These are phyloP conservation scores for Porcisia hertigi DNA, from an alignment of 208 protist genomes.

Conservation along the genomic window DNA sequence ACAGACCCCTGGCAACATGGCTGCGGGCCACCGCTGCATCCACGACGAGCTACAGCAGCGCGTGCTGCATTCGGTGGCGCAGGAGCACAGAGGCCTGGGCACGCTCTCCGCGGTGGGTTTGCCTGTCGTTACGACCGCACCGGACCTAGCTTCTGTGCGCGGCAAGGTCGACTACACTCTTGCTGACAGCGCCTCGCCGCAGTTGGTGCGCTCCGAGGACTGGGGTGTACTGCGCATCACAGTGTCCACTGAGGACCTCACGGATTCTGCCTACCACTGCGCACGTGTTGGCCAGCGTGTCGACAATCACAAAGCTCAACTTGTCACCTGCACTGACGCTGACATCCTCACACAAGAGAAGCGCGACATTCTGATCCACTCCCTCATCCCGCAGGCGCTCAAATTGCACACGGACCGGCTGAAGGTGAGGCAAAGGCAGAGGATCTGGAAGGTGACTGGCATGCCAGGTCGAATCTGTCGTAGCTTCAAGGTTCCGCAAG, in stretches of 20 bases:
- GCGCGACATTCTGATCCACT: slow-evolving; percentile 24
- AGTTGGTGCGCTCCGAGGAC: not conserved
- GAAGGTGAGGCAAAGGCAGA: slow-evolving; percentile 31
- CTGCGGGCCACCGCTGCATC: slow-evolving; percentile 9
- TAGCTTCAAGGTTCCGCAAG: slow-evolving; percentile 10
- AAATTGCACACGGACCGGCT: no score
- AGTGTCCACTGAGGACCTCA: slow-evolving; percentile 39
- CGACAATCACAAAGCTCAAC: slow-evolving; percentile 20
- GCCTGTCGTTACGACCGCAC: not conserved
- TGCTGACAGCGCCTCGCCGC: no score
- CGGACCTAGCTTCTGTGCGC: not conserved
- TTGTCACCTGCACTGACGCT: slow-evolving; percentile 18
- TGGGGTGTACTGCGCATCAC: slow-evolving; percentile 51
- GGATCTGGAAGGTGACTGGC: slow-evolving; percentile 15
- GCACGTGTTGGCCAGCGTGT: slow-evolving; percentile 15
- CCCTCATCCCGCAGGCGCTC: slow-evolving; percentile 55
- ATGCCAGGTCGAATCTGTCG: slow-evolving; percentile 4
- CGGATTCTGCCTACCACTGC: slow-evolving; percentile 43
- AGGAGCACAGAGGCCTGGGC: not conserved
- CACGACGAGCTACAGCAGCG: slow-evolving; percentile 14
- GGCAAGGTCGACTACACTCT: not conserved
- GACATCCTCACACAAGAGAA: slow-evolving; percentile 48
- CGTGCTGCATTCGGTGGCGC: slow-evolving; percentile 27
- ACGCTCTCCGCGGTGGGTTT: slow-evolving; percentile 6
- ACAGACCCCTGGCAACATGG: not conserved